Conservation (phyloP, 1,284 basidiomycete genomes). For the Papiliotrema fonsecae region DNA sequence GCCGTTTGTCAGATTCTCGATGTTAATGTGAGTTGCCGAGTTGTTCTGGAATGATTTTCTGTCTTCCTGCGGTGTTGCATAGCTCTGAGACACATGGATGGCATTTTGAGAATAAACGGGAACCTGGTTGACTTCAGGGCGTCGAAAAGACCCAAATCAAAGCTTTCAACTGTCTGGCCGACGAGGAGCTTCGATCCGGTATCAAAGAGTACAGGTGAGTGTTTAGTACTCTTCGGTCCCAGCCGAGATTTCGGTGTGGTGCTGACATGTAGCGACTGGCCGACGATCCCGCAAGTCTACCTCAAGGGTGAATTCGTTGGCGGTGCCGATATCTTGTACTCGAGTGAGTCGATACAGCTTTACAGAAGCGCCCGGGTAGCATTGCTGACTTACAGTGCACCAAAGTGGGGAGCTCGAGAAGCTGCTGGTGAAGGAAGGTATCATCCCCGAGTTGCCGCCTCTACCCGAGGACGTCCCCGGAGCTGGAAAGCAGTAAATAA, state of each 20-base stretch:
- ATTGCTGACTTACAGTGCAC: conserved; percentile 63
- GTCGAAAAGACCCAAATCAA: conserved; percentile 73
- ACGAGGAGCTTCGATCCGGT: conserved; percentile 61
- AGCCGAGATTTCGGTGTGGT: too few relatives aligned
- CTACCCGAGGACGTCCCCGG: conserved; percentile 18
- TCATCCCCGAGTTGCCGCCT: conserved; percentile 55
- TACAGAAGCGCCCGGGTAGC: conserved; percentile 1
- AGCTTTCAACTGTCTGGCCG: conserved; percentile 86
- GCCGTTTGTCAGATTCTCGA: conserved; percentile 89
- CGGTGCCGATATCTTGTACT: conserved; percentile 90
- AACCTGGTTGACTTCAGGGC: conserved; percentile 60
- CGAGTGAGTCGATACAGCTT: conserved; percentile 74
- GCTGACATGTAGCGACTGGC: conserved; percentile 73
- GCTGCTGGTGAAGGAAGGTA: conserved; percentile 66
- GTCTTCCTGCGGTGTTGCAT: too few relatives aligned
- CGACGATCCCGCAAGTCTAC: conserved; percentile 94
- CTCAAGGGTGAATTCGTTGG: conserved; percentile 93
- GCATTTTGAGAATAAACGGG: too few relatives aligned
- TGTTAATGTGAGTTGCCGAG: conserved; percentile 59
- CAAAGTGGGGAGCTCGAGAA: conserved; percentile 89
- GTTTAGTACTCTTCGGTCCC: background rate
- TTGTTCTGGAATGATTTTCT: too few relatives aligned
- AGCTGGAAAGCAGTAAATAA: background rate
- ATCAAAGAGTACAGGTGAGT: conserved; percentile 96
- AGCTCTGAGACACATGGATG: too few relatives aligned